Conservation (phyloP, 768 basidiomycete species). For the Suillus brevipes region DNA sequence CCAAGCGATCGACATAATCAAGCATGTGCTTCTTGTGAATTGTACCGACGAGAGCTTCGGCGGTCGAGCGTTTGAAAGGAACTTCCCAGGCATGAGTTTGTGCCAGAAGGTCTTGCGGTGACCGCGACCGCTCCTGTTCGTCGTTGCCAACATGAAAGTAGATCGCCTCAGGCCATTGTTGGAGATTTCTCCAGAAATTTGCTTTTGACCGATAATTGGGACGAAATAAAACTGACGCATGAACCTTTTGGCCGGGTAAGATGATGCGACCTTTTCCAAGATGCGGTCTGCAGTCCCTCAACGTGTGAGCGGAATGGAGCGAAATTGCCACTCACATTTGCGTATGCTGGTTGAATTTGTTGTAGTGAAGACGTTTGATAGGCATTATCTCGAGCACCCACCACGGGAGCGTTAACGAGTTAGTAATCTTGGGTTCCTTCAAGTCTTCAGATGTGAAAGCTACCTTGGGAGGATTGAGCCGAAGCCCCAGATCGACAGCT, state of each 20-base stretch:
- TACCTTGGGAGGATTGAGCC: constrained; percentile 24
- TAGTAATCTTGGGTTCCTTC: constrained; percentile 21
- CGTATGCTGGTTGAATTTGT: constrained; percentile 26
- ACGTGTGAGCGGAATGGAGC: background rate
- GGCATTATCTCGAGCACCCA: constrained; percentile 29
- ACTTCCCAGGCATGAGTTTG: constrained; percentile 24
- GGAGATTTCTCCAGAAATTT: constrained; percentile 21
- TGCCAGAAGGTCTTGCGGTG: constrained; percentile 3
- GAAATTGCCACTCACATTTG: constrained; percentile 11
- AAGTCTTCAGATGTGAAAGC: constrained; percentile 32
- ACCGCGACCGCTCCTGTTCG: background rate
- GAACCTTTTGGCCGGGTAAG: constrained; percentile 31
- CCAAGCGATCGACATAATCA: constrained; percentile 27
- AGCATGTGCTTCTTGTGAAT: background rate
- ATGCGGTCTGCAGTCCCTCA: constrained; percentile 27
- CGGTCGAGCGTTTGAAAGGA: constrained; percentile 18
- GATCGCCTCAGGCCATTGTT: constrained; percentile 27
- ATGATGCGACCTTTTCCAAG: constrained; percentile 26
- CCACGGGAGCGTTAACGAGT: constrained; percentile 20
- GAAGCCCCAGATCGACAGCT: constrained; percentile 25
- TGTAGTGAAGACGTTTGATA: constrained; percentile 26
- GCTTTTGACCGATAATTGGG: constrained; percentile 29
- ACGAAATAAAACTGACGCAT: constrained; percentile 33
- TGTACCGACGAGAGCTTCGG: constrained; percentile 17
- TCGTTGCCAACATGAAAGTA: background rate